Evolutionary conservation across 2,329 filamentous ascomycete species (phyloP), one percentile per base, ranked within the genome.

Genomic region (Neoarthrinium moseri): DNA sequence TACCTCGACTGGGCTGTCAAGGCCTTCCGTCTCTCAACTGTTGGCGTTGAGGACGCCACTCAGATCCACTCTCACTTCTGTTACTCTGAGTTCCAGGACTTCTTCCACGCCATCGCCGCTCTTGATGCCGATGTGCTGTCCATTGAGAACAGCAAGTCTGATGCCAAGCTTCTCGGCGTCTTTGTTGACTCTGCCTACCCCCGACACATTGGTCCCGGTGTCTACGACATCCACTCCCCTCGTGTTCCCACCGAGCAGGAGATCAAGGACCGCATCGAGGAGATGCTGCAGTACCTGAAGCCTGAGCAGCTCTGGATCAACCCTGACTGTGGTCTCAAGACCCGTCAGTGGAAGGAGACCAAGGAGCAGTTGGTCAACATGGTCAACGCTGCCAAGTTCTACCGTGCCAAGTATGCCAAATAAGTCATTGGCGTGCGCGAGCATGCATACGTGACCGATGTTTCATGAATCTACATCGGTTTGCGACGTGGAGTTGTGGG

Each of bases 61-160:
- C 94, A 99, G 83, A 96, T 99, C 72, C 94, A 99, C 87, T 96
- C 91, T 55, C 94, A 99, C 82, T 99, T 99, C 89, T 99, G 94
- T 75, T 99, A 99, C 86, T 97, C 94, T 43, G 94, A 99, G 83
- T 99, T 99, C 89, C 94, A 99, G 79, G 94, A 99, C 81, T 99
- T 99, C 84, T 99, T 99, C 91, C 90, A 97, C 77, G 94, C 94
- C 75, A 99, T 99, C 62, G 90, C 94, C 56, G 92, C 94, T 51
- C 87, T 99, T 56, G 94, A 99, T 69, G 92, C 94, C 54, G 94
- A 99, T 74, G 94, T 99, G 54, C 86, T 99, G 64, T 95, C 89
- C 67, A 99, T 99, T 62, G 94, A 99, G 87, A 99, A 99, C 89
- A 95, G 89, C 87, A 99, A 99, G 87, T 95, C 89, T 62, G 94